Evolutionary conservation across 129 eudicot genomes (phyloP), one percentile per base, ranked within the genome.

Genomic region (Centrapalus pauciflorus): DNA sequence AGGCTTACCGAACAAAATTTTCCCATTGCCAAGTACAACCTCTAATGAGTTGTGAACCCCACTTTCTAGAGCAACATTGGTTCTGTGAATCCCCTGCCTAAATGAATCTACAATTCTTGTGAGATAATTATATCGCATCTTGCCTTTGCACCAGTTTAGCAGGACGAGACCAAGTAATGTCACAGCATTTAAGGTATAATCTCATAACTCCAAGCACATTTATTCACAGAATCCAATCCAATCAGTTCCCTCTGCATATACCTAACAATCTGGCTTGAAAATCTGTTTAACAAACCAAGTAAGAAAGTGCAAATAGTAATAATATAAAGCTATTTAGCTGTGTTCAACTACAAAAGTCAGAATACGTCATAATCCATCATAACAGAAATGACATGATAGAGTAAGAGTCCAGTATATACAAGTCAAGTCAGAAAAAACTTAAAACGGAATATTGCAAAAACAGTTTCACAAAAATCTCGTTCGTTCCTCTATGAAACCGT

Each of bases 91-190:
- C 63, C 84, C 95, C 50, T 72, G 81, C 38, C 62, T 55, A 61
- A 80, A 67, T 23, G 77, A 78, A 51, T 80, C 67, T 56, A 74
- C 66, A 38, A 87, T 30, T 78, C 71, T 85, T 33, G 85, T 82
- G 59, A 90, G 55, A 70, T 78, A 70, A 60, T 70, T 84, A 79
- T 85, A 77, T 48, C 86, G 88, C 97, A 90, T 90, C 64, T 84
- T 83, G 76, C 56, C 62, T 51, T 75, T 66, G 69, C 24, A 78
- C 46, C 29, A 33, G 45, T 40, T 66, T 38, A 63, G 12, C 26
- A 51, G 28, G 60, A 29, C 40, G 66, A 61, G 21, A 10, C 50
- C 16, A 48, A 48, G 58, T 40, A 62, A 26, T 72, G 16, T 72
- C 77, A 62, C 71, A 43, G 43, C 65, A 72, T 51, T 24, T 26